phyloP scores from a whole-genome alignment of 352 stramenopile species.

The Phytophthora hibernalis region DNA sequence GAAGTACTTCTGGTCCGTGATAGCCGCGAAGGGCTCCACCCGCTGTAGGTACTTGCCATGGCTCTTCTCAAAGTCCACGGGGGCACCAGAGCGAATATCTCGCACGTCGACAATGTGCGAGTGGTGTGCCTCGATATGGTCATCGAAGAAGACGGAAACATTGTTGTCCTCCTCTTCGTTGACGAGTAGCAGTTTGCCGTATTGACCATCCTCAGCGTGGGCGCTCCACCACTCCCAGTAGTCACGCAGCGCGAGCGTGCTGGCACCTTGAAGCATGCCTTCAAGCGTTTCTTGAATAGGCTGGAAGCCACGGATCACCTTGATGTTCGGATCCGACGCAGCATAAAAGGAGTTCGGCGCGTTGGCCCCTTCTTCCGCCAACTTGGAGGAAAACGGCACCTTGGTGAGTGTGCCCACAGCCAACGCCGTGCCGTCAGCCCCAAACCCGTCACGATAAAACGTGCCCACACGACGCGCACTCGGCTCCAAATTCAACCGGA shows the following conservation, averaged over 20 bases:
- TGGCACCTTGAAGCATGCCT: slow-evolving; percentile 40
- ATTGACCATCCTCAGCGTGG: slow-evolving; percentile 77
- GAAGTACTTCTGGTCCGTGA: slow-evolving; percentile 83
- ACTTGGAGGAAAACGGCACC: slow-evolving; percentile 56
- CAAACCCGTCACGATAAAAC: slow-evolving; percentile 81
- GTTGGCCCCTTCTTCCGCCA: slow-evolving; percentile 35
- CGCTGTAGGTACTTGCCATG: slow-evolving; percentile 67
- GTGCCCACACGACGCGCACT: slow-evolving; percentile 50
- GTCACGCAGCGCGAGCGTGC: slow-evolving; percentile 74
- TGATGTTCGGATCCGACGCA: slow-evolving; percentile 25
- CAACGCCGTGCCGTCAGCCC: slow-evolving; percentile 58
- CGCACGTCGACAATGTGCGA: slow-evolving; percentile 86
- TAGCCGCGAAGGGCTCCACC: slow-evolving; percentile 82
- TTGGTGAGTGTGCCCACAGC: slow-evolving; percentile 70
- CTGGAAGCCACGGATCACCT: slow-evolving; percentile 67
- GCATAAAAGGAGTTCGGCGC: slow-evolving; percentile 54
- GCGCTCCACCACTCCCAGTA: slow-evolving; percentile 90
- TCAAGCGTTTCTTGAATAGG: slow-evolving; percentile 52
- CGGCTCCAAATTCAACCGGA: slow-evolving; percentile 53
- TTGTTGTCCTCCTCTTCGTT: slow-evolving; percentile 35
- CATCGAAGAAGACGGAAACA: slow-evolving; percentile 71
- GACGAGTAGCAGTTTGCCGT: slow-evolving; percentile 80
- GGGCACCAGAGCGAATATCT: slow-evolving; percentile 49
- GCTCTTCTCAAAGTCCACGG: slow-evolving; percentile 65
- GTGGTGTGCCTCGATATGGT: slow-evolving; percentile 80